phyloP scores from a whole-genome alignment of 768 basidiomycete species.

The Clavulina sp. region DNA sequence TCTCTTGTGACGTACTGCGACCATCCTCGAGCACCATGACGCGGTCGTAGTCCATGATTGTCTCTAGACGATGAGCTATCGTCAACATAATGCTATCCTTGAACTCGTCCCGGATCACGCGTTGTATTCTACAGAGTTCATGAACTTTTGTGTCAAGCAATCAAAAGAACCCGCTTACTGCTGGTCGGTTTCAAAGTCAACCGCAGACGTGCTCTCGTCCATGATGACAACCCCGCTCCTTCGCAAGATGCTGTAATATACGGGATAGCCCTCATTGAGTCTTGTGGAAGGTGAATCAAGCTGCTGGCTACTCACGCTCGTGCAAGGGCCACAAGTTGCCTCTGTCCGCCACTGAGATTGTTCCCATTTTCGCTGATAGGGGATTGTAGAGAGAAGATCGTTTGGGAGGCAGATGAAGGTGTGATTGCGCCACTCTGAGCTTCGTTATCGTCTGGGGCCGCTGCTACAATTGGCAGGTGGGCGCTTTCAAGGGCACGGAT shows the following conservation, averaged over 20 bases:
- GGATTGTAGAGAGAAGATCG: conserved; percentile 16
- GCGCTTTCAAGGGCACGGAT: conserved; percentile 67
- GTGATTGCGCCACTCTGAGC: too few relatives aligned
- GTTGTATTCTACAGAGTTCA: conserved; percentile 18
- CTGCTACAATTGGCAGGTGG: too few relatives aligned
- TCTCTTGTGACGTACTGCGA: too few relatives aligned
- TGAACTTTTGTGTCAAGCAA: neutral
- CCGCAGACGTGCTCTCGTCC: conserved; percentile 16
- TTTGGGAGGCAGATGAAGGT: neutral
- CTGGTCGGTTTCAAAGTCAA: conserved; percentile 20
- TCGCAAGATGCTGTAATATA: conserved; percentile 8
- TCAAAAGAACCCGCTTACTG: conserved; percentile 1
- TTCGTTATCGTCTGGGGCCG: too few relatives aligned
- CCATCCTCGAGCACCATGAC: conserved; percentile 26
- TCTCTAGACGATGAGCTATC: conserved; percentile 11
- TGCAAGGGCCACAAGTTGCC: conserved; percentile 20
- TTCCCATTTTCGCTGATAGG: conserved; percentile 24
- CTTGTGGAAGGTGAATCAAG: neutral
- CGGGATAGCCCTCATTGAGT: neutral
- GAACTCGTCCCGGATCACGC: conserved; percentile 23
- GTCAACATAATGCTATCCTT: conserved; percentile 19
- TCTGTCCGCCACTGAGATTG: conserved; percentile 27
- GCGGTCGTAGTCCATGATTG: too few relatives aligned
- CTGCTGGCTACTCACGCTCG: conserved; percentile 8
- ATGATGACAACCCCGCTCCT: conserved; percentile 13